A percentile compares a stretch with the other conserved stretches of the same genome.
phyloP scores from a whole-genome alignment of 257 asterid species.

The Plantago ovata region DNA sequence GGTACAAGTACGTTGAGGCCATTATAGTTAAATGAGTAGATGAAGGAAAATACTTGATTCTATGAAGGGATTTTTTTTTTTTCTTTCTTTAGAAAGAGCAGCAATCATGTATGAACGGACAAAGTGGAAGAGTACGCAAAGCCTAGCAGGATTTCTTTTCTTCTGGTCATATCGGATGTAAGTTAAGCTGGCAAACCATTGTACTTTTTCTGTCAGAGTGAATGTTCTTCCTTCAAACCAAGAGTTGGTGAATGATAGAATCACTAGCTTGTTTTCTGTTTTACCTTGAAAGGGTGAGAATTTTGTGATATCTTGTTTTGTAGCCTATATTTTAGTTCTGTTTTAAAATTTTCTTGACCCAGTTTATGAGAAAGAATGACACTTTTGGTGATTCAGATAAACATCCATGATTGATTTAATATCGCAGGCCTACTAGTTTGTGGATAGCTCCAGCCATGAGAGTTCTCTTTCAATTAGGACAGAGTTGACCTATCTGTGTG shows the following conservation, averaged over 20 bases:
- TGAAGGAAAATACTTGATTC: background rate
- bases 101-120: background rate
- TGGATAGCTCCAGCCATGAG: no score
- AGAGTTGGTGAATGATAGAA: background rate
- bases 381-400: no score
- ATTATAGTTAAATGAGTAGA: background rate
- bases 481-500: no score
- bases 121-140: background rate
- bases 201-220: background rate
- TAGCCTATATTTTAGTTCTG: background rate
- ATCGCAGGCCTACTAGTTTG: no score
- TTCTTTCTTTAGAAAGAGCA: background rate
- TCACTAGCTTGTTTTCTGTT: constrained; percentile 1
- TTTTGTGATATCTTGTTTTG: background rate
- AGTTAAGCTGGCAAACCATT: background rate
- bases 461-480: no score
- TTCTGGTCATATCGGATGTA: background rate
- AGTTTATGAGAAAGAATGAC: no score
- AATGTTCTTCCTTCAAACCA: background rate
- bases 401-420: no score
- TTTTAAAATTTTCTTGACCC: no score
- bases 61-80: background rate
- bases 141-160: background rate
- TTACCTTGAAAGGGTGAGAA: background rate
- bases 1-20: background rate